Evolutionary conservation across 345 rosid species (phyloP).

Genomic region (Lepidium africanum): DNA sequence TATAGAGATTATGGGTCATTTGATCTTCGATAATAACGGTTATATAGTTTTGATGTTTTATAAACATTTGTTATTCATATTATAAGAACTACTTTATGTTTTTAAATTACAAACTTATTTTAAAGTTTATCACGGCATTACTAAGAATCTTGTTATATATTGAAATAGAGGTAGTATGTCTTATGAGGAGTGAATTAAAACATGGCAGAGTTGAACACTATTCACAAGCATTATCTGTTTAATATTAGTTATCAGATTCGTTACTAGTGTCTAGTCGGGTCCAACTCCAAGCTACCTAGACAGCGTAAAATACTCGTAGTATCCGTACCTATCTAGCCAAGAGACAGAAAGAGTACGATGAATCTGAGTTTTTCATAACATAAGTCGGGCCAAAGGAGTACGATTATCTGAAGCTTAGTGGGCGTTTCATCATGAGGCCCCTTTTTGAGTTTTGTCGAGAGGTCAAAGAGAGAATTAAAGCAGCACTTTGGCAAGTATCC

Average conservation of each 20-base stretch:
- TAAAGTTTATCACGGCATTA: no score
- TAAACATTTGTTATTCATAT: no score
- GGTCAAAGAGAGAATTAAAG: slow-evolving; percentile 13
- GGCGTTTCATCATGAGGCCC: slow-evolving; percentile 6
- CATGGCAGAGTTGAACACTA: no score
- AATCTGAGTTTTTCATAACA: neutral
- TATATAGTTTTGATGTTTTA: no score
- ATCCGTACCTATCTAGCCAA: neutral
- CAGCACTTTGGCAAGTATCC: neutral
- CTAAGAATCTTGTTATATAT: no score
- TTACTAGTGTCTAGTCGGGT: neutral
- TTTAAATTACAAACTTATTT: no score
- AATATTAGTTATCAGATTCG: neutral
- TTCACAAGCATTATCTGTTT: neutral
- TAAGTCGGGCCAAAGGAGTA: slow-evolving; percentile 23
- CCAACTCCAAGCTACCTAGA: no score
- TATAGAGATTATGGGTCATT: no score
- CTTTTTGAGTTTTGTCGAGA: neutral
- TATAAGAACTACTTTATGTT: no score
- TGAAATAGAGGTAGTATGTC: no score
- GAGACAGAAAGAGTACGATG: neutral
- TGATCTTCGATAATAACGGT: no score
- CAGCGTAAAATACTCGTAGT: neutral
- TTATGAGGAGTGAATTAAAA: no score
- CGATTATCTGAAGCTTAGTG: neutral